Evolutionary conservation across 331 rosid species (phyloP), one percentile per base, ranked within the genome.

Genomic region (Quercus tomentella): DNA sequence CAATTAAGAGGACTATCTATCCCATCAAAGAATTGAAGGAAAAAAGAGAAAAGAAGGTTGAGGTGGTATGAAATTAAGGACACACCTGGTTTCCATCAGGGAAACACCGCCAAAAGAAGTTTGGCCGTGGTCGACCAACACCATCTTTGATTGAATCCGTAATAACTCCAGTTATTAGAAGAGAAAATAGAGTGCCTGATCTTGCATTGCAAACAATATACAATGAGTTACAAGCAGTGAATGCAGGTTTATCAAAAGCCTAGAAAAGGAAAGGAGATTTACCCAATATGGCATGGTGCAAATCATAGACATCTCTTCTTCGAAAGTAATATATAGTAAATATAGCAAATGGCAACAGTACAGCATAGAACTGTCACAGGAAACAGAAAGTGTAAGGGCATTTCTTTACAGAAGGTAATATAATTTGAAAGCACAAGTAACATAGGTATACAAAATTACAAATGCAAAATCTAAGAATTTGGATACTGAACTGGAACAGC

Each of bases 81-180:
- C 91, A 37, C 79, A 92, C 97, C 93, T 83, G 92, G 79, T 69
- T 93, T 21, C 97, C 99, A 83, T 95, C 74, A 31, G 97, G 98
- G 60, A 95, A 95, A 81, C 99, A 95, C 22, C 99, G 96, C 99
- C 99, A 95, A 89, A 93, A 93, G 89, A 95, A 95, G 84, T 95
- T 91, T 26, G 97, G 99, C 11, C 99, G 93, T 12, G 99, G 99
- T 66, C 96, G 87, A 51, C 99, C 99, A 66, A 95, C 92, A 21
- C 86, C 96, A 83, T 95, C 97, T 86, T 95, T 93, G 17, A 95
- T 91, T 75, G 97, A 91, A 65, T 95, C 97, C 1, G 99, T 95
- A 75, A 95, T 65, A 26, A 93, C 94, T 65, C 94, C 93, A 43
- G 99, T 95, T 80, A 95, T 83, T 43, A 90, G 82, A 73, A 95